Conservation (phyloP, 768 basidiomycete genomes). For the Imleria badia region DNA sequence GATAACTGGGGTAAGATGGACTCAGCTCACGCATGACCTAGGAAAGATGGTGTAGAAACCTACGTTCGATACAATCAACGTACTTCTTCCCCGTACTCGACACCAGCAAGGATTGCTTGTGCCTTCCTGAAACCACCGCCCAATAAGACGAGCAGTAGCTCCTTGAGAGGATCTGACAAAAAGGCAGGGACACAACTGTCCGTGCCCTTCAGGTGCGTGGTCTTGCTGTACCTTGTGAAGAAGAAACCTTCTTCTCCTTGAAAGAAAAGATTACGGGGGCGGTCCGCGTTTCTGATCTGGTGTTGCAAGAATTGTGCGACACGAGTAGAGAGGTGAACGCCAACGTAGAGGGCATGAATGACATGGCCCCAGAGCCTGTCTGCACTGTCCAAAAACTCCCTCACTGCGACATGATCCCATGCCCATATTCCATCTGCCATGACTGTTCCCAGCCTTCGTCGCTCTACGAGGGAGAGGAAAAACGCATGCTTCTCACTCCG, state of each 20-base stretch:
- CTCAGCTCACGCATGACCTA: background rate
- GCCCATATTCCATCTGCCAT: background rate
- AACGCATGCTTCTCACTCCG: background rate
- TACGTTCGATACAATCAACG: background rate
- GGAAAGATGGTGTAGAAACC: background rate
- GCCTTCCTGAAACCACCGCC: conserved; percentile 5
- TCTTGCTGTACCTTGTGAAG: conserved; percentile 10
- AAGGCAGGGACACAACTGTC: conserved; percentile 3
- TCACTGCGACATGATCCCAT: background rate
- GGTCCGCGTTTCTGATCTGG: conserved; percentile 2
- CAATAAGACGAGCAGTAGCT: background rate
- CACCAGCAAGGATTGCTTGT: background rate
- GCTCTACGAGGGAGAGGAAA: background rate
- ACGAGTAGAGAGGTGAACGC: background rate
- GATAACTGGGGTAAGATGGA: background rate
- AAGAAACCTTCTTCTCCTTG: conserved; percentile 4
- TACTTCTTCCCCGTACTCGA: background rate
- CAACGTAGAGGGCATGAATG: background rate
- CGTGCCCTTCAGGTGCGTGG: conserved; percentile 1
- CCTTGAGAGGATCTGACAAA: background rate
- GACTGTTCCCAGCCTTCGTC: background rate
- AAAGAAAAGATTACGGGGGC: conserved; percentile 5
- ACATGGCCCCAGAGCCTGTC: background rate
- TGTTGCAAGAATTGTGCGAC: conserved; percentile 3
- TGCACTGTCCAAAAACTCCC: background rate